Conservation (phyloP, 257 asterid genomes). For the Jacaranda mimosifolia region DNA sequence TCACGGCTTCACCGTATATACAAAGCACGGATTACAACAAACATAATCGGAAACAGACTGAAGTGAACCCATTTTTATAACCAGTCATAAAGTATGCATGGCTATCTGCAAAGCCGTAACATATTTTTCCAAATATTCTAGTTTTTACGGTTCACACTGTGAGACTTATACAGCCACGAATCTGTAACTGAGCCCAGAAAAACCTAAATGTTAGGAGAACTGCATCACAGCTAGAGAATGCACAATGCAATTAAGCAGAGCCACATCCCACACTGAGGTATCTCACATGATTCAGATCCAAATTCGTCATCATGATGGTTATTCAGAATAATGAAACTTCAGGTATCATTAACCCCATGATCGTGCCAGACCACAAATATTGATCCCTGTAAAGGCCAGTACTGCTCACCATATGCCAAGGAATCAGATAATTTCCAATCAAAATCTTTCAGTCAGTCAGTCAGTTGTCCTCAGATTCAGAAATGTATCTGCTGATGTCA, state of each 20-base stretch:
- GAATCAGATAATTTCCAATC: slow-evolving; percentile 12
- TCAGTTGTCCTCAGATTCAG: slow-evolving; percentile 74
- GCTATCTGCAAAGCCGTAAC: not conserved
- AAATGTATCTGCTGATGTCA: slow-evolving; percentile 71
- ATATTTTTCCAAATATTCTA: slow-evolving; percentile 20
- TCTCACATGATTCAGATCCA: slow-evolving; percentile 27
- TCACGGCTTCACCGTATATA: not conserved
- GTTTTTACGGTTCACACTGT: not conserved
- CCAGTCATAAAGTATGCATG: not conserved
- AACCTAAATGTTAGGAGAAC: slow-evolving; percentile 20
- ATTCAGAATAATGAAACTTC: not conserved
- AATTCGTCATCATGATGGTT: slow-evolving; percentile 9
- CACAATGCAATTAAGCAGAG: not conserved
- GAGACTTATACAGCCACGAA: not conserved
- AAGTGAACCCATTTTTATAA: not conserved
- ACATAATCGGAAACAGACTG: not conserved
- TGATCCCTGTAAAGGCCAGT: not conserved
- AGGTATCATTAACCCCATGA: slow-evolving; percentile 8
- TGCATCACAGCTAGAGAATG: slow-evolving; percentile 8
- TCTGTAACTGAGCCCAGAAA: slow-evolving; percentile 10
- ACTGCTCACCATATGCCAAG: slow-evolving; percentile 5
- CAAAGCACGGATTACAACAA: slow-evolving; percentile 7
- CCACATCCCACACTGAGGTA: not conserved
- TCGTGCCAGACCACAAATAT: not conserved
- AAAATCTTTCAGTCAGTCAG: slow-evolving; percentile 43